Base-by-base conservation (phyloP, 2,329 filamentous ascomycete species). In the Aspergillus japonicus region DNA sequence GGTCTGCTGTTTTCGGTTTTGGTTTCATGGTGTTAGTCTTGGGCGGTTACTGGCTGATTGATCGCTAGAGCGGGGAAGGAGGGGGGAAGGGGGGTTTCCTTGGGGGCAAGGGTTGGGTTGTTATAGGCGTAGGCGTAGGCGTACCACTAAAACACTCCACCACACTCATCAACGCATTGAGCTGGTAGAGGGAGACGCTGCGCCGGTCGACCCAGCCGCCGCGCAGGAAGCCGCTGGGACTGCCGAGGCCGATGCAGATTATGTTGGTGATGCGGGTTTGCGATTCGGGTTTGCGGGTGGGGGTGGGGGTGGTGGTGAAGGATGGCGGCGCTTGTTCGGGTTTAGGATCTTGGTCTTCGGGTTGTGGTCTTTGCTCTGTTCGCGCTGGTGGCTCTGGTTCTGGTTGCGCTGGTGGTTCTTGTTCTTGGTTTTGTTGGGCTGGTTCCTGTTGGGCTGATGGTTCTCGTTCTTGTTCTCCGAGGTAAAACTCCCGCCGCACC, bases 131-230 rank as follows among this genome's bases (percentile, higher is more conserved):
- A 29, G 26, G 26, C 26, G 7, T 26, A 23, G 4, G 24, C 24
- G 8, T 62, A 68, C 69, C 61, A 16, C 74, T 49, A 53, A 44
- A 52, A 39, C 61, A 61, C 23, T 69, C 64, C 47, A 69, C 56
- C 1, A 76, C 68, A 8, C 68, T 65, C 1, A 66, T 70, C 59
- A 79, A 57, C 16, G 75, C 76, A 10, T 74, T 75, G 50, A 79
- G 69, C 59, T 79, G 77, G 64, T 75, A 77, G 64, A 78, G 67
- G 5, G 75, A 77, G 2, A 79, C 74, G 54, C 59, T 66, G 31
- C 77, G 68, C 4, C 77, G 70, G 67, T 79, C 77, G 26, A 78
- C 75, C 73, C 75, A 77, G 4, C 77, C 77, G 24, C 74, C 76
- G 24, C 75, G 73, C 35, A 77, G 65, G 50, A 78, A 75, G 2